Evolutionary conservation across 2,329 filamentous ascomycete species (phyloP), one percentile per base, ranked within the genome.

Genomic region (Penicillium sp.): DNA sequence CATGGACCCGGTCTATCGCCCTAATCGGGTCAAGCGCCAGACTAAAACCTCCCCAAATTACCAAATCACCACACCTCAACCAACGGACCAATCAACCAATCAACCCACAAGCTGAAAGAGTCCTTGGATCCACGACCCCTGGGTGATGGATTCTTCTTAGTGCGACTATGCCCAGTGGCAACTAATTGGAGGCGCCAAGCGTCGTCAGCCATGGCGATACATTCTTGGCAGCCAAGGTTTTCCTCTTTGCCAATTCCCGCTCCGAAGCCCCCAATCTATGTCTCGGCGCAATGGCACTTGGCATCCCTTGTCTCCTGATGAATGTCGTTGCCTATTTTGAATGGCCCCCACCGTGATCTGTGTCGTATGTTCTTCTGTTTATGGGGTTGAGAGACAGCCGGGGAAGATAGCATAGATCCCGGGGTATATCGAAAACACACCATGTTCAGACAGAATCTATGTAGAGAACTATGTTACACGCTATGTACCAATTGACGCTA

Each of bases 151-250:
- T 31, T 22, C 21, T 31, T 21, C 22, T 24, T 43, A 35, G 21
- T 16, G 27, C 9, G 6, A 16, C 6, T 35, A 4, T 21, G 31
- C n/a, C 26, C 11, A 35, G 24, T 52, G 55, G 56, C 35, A 54
- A 48, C 16, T 13, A 11, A 49, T 51, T 22, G 37, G 26, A 21
- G 49, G 44, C 19, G 64, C 64, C 64, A 66, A 66, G 64, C 46
- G 49, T 55, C 47, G 35, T 52, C 33, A 60, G 55, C 55, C 49
- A 58, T 58, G 63, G 58, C 60, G 21, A 56, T 59, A 37, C 55
- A 43, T 49, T 65, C 64, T 66, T 66, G 63, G 65, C 65, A 65
- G 65, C 65, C 65, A 67, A 67, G 65, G 59, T 43, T 60, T 65
- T 61, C 63, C 65, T 65, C 61, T 59, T 58, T 62, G 61, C 63